Evolutionary conservation across 352 stramenopile species (phyloP), one percentile per base, ranked within the genome.

Genomic region (Pythium folliculosum): DNA sequence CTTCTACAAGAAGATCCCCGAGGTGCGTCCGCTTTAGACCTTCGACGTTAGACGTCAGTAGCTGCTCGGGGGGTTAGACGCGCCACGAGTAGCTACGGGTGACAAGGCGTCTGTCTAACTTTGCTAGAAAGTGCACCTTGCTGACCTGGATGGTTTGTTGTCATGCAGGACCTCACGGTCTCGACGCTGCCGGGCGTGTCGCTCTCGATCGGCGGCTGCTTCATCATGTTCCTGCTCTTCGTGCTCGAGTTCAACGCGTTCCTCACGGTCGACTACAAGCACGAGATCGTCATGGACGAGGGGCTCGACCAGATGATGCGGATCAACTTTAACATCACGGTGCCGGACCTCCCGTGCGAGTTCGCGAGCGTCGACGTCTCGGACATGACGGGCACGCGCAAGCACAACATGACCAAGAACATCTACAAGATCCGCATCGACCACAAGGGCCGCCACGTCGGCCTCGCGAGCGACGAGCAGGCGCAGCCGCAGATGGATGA

Each of bases 301-400:
- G 83, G 80, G 3, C 73, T 95, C 25, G 84, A 94, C 71, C 78
- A 91, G 73, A 94, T 77, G 47, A 87, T 96, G 74, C 89, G 94
- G 60, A 97, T 99, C 54, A 99, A 99, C 77, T 99, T 99, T 73
- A 99, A 99, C 81, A 98, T 99, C 72, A 99, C 96, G 35, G 85
- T 99, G 50, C 88, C 98, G 35, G 94, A 99, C 78, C 68, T 99
- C 21, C 95, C 97, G 23, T 99, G 97, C 77, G 96, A 99, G 77
- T 99, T 97, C 71, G 94, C 98, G 10, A 91, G 77, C 22, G 90
- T 99, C 7, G 97, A 99, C 77, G 94, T 99, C 8, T 98, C 94
- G 66, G 97, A 99, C 80, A 95, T 98, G 72, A 95, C 98, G 51
- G 97, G 97, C 63, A 99, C 93, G 55, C 97, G 98, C 67, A 96